Conservation (phyloP, 73 alveolate genomes). For the Tetrahymena borealis region DNA sequence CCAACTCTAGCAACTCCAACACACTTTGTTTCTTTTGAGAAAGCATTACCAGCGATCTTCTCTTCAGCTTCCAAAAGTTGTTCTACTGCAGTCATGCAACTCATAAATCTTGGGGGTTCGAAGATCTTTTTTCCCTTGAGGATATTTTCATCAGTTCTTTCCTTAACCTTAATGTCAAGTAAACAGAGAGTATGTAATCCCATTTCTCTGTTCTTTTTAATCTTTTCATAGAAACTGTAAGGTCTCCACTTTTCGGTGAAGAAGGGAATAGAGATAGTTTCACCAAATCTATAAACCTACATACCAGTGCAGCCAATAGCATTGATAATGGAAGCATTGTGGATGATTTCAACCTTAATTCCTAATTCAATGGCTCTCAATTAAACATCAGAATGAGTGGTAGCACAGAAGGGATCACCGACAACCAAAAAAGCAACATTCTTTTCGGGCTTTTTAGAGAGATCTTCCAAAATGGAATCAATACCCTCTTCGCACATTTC, state of each 20-base stretch:
- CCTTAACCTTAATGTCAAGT: conserved; percentile 98
- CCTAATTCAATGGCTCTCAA: conserved; percentile 91
- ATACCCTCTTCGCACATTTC: conserved; percentile 97
- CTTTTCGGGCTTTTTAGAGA: conserved; percentile 57
- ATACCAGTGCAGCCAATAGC: conserved; percentile 98
- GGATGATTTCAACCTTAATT: conserved; percentile 91
- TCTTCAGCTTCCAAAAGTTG: conserved; percentile 90
- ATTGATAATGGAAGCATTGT: conserved; percentile 95
- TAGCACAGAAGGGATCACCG: conserved; percentile 99
- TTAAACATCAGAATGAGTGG: conserved; percentile 98
- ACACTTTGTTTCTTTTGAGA: conserved; percentile 64
- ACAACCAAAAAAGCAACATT: conserved; percentile 92
- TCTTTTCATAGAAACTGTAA: conserved; percentile 94
- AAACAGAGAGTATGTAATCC: conserved; percentile 94
- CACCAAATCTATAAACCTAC: conserved; percentile 97
- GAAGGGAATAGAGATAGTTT: conserved; percentile 97
- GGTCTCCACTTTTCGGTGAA: conserved; percentile 99
- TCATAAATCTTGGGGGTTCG: conserved; percentile 98
- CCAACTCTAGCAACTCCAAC: conserved; percentile 95
- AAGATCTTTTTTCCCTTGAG: conserved; percentile 78
- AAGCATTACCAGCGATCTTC: conserved; percentile 48
- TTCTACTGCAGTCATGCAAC: conserved; percentile 72
- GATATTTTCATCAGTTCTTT: conserved; percentile 84
- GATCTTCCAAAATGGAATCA: conserved; percentile 84
- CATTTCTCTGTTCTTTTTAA: conserved; percentile 72